A percentile compares a stretch with the other conserved stretches of the same genome.
Conservation (phyloP, 2,329 filamentous ascomycete genomes). For the Colletotrichum sp. region DNA sequence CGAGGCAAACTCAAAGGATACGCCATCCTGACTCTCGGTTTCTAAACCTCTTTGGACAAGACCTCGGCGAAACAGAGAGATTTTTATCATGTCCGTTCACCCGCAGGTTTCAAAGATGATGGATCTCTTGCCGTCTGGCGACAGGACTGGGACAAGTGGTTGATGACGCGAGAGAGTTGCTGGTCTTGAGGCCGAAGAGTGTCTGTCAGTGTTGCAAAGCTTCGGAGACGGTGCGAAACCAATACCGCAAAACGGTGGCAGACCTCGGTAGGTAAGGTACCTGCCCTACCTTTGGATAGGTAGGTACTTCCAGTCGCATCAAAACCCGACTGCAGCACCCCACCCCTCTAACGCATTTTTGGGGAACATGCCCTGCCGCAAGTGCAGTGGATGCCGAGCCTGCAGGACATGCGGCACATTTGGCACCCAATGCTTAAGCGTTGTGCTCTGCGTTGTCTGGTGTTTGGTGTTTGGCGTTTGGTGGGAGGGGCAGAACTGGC, state of each 20-base stretch:
- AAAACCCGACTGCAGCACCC: constrained; percentile 7
- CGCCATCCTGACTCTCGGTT: not conserved
- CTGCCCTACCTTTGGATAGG: not conserved
- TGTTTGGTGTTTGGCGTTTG: not conserved
- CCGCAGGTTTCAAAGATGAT: not conserved
- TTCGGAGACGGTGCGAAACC: not conserved
- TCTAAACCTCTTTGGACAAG: not conserved
- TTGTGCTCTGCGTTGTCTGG: not conserved
- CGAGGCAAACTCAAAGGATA: not conserved
- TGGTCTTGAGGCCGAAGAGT: not conserved
- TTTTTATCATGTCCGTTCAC: not conserved
- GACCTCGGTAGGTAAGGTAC: not conserved
- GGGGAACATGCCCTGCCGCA: constrained; percentile 11
- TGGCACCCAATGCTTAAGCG: constrained; percentile 14
- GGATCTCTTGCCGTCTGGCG: not conserved
- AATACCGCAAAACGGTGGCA: not conserved
- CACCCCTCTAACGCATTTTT: not conserved
- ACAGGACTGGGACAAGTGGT: not conserved
- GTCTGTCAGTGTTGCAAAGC: not conserved
- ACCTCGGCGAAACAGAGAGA: not conserved
- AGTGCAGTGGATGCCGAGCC: constrained; percentile 17
- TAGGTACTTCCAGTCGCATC: not conserved
- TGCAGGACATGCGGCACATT: constrained; percentile 16
- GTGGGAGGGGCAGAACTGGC: not conserved
- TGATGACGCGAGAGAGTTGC: not conserved